Conservation (phyloP, 2,329 filamentous ascomycete genomes). For the Lasiodiplodia sp. region DNA sequence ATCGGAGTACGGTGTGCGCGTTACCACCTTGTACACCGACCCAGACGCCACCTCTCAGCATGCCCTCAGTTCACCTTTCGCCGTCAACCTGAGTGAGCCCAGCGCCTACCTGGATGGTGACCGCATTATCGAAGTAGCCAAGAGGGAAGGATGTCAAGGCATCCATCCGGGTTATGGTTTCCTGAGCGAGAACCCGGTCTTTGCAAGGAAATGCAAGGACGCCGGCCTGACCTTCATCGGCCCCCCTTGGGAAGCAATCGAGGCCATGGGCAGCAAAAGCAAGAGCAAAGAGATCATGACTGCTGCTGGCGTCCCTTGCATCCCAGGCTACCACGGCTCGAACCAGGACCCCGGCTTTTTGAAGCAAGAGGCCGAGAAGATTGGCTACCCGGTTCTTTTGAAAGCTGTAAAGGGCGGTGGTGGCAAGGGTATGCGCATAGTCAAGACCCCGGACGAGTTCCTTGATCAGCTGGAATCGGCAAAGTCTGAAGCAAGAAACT, state of each 20-base stretch:
- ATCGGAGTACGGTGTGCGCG: constrained; percentile 84
- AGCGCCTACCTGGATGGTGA: constrained; percentile 93
- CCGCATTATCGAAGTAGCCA: constrained; percentile 87
- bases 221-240: constrained; percentile 95
- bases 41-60: constrained; percentile 89
- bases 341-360: constrained; percentile 74
- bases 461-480: constrained; percentile 67
- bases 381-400: constrained; percentile 69
- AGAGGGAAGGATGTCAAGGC: constrained; percentile 84
- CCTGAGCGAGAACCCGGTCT: constrained; percentile 89
- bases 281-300: constrained; percentile 97
- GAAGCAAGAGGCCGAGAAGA: constrained; percentile 74
- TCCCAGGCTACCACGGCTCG: constrained; percentile 90
- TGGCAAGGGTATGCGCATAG: constrained; percentile 75
- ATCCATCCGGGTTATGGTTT: constrained; percentile 97
- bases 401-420: constrained; percentile 71
- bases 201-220: constrained; percentile 86
- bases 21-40: constrained; percentile 94
- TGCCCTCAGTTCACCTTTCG: constrained; percentile 81
- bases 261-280: constrained; percentile 90
- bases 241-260: constrained; percentile 78
- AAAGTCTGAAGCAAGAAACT: constrained; percentile 69
- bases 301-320: constrained; percentile 91
- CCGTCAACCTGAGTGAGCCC: constrained; percentile 82
- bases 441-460: constrained; percentile 64